Conservation (phyloP, 176 grass and related monocot species). For the Oryza glaberrima region DNA sequence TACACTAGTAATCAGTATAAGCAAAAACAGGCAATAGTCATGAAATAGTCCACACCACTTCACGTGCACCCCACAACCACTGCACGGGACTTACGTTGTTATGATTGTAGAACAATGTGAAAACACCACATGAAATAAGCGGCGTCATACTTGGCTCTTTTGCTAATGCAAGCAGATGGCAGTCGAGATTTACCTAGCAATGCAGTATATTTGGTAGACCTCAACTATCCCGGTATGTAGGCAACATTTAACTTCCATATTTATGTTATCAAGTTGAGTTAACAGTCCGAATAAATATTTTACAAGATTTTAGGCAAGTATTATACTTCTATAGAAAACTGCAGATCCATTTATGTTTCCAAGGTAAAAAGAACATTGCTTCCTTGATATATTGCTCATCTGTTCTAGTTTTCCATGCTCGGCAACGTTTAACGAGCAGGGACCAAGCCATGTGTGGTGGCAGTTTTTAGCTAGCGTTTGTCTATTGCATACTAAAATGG, state of each 20-base stretch:
- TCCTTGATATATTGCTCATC: neutral
- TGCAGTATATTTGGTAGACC: neutral
- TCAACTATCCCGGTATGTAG: neutral
- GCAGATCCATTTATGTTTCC: neutral
- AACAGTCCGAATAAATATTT: constrained; percentile 10
- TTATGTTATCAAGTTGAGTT: neutral
- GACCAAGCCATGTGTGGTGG: neutral
- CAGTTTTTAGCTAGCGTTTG: neutral
- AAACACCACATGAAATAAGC: neutral
- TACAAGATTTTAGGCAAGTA: neutral
- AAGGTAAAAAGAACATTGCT: neutral
- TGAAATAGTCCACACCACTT: neutral
- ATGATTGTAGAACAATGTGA: neutral
- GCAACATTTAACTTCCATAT: neutral
- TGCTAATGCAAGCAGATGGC: neutral
- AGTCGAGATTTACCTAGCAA: neutral
- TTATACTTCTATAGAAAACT: neutral
- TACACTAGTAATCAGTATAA: constrained; percentile 3
- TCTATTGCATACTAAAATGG: neutral
- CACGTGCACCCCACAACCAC: no score
- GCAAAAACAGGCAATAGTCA: neutral
- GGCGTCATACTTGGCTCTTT: neutral
- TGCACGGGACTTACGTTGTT: neutral
- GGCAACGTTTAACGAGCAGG: neutral
- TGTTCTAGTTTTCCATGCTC: neutral